phyloP scores from a whole-genome alignment of 2,329 filamentous ascomycete species.

The Hymenoscyphus salicellus region DNA sequence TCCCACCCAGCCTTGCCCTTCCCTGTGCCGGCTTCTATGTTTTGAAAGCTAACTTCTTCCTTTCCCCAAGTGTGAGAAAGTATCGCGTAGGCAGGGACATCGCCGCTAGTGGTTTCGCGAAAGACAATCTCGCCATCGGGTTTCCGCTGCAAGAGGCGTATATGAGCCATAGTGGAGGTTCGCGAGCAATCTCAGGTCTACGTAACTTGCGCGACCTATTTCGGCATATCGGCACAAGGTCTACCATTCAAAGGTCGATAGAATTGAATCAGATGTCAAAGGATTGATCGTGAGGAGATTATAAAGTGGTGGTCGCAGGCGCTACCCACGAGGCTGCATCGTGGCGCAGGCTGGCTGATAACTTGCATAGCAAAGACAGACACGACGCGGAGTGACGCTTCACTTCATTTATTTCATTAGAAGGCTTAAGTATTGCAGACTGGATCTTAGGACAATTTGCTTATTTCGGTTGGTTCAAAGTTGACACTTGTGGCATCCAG shows the following conservation, averaged over 20 bases:
- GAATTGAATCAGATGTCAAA: too few relatives aligned
- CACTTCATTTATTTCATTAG: conserved; percentile 23
- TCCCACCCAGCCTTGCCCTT: conserved; percentile 17
- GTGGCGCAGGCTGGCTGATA: conserved; percentile 19
- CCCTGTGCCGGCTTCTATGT: conserved; percentile 14
- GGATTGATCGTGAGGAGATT: conserved; percentile 21
- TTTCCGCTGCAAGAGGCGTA: conserved; percentile 29
- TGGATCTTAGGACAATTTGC: conserved; percentile 15
- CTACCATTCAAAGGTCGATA: conserved; percentile 23
- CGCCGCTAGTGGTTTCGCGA: background rate
- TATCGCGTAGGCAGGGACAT: conserved; percentile 19
- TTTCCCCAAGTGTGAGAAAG: conserved; percentile 25
- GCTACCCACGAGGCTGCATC: conserved; percentile 22
- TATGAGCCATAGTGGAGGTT: conserved; percentile 24
- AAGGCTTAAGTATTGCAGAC: conserved; percentile 11
- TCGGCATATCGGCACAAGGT: conserved; percentile 16
- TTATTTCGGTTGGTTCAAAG: conserved; percentile 13
- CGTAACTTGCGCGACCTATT: conserved; percentile 18
- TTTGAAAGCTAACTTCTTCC: conserved; percentile 22
- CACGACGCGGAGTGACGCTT: conserved; percentile 24
- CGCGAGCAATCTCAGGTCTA: conserved; percentile 20
- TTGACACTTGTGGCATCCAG: too few relatives aligned
- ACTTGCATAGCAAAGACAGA: conserved; percentile 22
- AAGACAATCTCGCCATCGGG: conserved; percentile 26
- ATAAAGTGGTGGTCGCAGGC: conserved; percentile 19